phyloP scores from a whole-genome alignment of 257 asterid genomes.

The Apocynum venetum region DNA sequence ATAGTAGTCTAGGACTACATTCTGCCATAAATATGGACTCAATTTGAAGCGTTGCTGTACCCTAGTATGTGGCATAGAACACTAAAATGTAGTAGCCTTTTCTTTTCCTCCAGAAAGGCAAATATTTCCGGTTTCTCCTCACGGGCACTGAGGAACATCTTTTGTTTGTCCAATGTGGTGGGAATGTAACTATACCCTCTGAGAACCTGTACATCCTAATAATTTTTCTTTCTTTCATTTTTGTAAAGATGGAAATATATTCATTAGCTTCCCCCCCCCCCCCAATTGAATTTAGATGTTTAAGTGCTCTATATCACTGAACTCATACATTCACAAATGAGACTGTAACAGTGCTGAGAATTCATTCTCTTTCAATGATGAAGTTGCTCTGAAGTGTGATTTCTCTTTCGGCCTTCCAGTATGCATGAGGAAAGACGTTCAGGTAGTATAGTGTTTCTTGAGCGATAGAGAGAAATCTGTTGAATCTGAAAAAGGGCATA shows the following conservation, averaged over 20 bases:
- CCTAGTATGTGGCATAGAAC: neutral
- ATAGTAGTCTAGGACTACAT: neutral
- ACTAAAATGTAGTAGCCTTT: neutral
- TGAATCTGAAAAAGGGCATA: too few species aligned
- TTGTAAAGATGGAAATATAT: neutral
- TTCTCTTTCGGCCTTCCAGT: too few species aligned
- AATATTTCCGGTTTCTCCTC: neutral
- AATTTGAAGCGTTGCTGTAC: neutral
- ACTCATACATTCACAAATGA: neutral
- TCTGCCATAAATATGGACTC: neutral
- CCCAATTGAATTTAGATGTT: too few species aligned
- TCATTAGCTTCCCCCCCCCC: neutral
- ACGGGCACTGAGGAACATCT: neutral
- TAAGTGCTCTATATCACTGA: neutral
- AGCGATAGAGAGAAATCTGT: too few species aligned
- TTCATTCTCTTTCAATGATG: neutral
- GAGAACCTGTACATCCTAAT: conserved; percentile 10
- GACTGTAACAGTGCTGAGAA: neutral
- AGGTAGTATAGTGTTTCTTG: too few species aligned
- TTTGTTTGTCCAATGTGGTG: neutral
- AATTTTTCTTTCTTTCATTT: neutral
- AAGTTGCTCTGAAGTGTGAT: too few species aligned
- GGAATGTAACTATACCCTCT: neutral
- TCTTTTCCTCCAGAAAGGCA: neutral
- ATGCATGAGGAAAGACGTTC: too few species aligned